These are phyloP conservation scores for Phellopilus nigrolimitatus DNA, from an alignment of 1,284 basidiomycete genomes.

Conservation along the genomic window DNA sequence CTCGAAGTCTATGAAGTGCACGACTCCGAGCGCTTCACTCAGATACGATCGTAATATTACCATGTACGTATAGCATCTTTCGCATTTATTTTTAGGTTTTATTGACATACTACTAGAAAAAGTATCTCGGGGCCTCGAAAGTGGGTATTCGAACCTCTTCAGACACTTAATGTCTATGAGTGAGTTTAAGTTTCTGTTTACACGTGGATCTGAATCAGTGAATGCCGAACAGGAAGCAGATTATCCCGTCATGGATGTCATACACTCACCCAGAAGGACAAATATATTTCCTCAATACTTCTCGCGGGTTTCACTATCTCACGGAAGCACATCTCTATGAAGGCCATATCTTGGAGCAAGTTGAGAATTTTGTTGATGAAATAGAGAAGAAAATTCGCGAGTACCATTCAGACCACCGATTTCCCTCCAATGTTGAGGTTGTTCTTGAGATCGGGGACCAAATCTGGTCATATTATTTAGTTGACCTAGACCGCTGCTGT, in stretches of 20 bases:
- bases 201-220: not conserved
- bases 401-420: not conserved
- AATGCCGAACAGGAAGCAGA: not conserved
- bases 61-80: not conserved
- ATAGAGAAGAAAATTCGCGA: not conserved
- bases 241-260: not conserved
- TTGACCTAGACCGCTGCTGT: not conserved
- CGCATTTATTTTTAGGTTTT: not conserved
- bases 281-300: not conserved
- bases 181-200: not conserved
- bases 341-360: not conserved
- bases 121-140: not conserved
- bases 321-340: constrained; percentile 10
- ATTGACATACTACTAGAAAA: not conserved
- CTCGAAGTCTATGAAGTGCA: not conserved
- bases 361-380: not conserved
- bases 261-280: constrained; percentile 12
- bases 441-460: constrained; percentile 3
- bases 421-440: constrained; percentile 2
- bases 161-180: not conserved
- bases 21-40: not conserved
- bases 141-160: not conserved
- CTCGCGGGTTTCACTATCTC: not conserved
- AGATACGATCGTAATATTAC: constrained; percentile 8
- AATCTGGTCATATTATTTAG: constrained; percentile 13